Conservation (phyloP, 352 stramenopile genomes). For the Globisporangium spiculum region DNA sequence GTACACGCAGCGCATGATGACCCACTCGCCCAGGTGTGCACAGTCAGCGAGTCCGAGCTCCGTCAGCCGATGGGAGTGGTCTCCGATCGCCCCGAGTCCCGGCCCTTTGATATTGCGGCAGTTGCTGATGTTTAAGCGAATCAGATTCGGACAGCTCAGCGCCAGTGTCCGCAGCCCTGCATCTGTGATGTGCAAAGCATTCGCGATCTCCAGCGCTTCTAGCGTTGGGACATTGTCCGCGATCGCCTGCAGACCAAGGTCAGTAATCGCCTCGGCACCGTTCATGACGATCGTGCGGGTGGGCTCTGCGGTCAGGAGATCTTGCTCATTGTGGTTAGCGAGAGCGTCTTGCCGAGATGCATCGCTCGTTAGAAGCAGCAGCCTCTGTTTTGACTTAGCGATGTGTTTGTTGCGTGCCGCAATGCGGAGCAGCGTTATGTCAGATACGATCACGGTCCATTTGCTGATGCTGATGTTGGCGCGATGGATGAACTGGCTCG, state of each 20-base stretch:
- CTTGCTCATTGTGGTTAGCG: not conserved
- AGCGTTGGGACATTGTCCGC: constrained; percentile 45
- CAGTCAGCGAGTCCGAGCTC: constrained; percentile 56
- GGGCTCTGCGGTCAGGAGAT: constrained; percentile 12
- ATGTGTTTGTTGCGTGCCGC: constrained; percentile 61
- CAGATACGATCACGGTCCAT: constrained; percentile 70
- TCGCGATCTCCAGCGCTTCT: constrained; percentile 53
- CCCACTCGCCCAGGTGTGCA: constrained; percentile 59
- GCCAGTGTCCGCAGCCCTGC: constrained; percentile 49
- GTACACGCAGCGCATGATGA: constrained; percentile 67
- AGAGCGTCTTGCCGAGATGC: not conserved
- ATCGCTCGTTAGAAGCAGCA: constrained; percentile 16
- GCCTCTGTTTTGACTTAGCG: constrained; percentile 20
- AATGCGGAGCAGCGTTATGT: constrained; percentile 57
- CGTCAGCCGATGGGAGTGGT: constrained; percentile 38
- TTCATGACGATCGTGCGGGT: constrained; percentile 57
- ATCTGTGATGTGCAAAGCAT: constrained; percentile 49
- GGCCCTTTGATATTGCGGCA: constrained; percentile 50
- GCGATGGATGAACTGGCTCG: constrained; percentile 60
- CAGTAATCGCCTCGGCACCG: constrained; percentile 64
- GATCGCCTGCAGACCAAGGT: constrained; percentile 49
- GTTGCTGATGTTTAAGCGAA: constrained; percentile 47
- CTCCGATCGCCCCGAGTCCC: constrained; percentile 59
- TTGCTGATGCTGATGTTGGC: constrained; percentile 48
- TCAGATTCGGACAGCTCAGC: constrained; percentile 42